These are phyloP conservation scores for Asterionellopsis glacialis DNA, from an alignment of 108 stramenopile genomes.

Conservation along the genomic window DNA sequence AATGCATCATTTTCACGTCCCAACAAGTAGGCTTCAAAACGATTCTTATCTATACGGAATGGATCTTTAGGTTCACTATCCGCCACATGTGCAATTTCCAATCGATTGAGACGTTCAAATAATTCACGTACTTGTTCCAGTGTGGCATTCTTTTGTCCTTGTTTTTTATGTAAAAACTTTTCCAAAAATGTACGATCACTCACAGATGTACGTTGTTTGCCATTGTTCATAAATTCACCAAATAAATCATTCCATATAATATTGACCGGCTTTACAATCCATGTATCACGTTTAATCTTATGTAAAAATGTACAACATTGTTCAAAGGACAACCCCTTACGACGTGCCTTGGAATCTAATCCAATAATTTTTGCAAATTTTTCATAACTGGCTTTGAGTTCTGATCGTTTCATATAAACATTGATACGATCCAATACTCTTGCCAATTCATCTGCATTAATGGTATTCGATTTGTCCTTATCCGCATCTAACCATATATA, in stretches of 20 bases:
- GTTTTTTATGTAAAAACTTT: slow-evolving; percentile 57
- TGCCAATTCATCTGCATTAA: slow-evolving; percentile 55
- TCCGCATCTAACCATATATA: slow-evolving; percentile 73
- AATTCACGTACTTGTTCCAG: slow-evolving; percentile 48
- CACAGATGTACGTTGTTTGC: slow-evolving; percentile 49
- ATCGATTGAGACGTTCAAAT: slow-evolving; percentile 50
- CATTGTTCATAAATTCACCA: slow-evolving; percentile 66
- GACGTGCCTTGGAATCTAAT: slow-evolving; percentile 45
- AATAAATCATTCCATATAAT: slow-evolving; percentile 55
- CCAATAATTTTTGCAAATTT: slow-evolving; percentile 66
- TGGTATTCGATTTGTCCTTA: slow-evolving; percentile 59
- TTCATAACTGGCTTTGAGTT: slow-evolving; percentile 47
- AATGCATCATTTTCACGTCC: slow-evolving; percentile 62
- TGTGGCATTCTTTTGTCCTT: slow-evolving; percentile 57
- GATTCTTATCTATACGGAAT: slow-evolving; percentile 49
- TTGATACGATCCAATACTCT: slow-evolving; percentile 60
- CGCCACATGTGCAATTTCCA: slow-evolving; percentile 49
- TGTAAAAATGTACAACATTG: slow-evolving; percentile 76
- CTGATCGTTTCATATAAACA: slow-evolving; percentile 44
- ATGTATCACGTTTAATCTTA: slow-evolving; percentile 78
- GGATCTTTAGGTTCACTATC: slow-evolving; percentile 25
- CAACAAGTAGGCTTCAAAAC: slow-evolving; percentile 69
- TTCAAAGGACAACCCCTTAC: slow-evolving; percentile 74
- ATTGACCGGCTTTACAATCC: slow-evolving; percentile 73
- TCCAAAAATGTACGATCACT: slow-evolving; percentile 59